Evolutionary conservation across 768 basidiomycete genomes (phyloP), one percentile per base, ranked within the genome.

Genomic region (Rhizopogon vinicolor): DNA sequence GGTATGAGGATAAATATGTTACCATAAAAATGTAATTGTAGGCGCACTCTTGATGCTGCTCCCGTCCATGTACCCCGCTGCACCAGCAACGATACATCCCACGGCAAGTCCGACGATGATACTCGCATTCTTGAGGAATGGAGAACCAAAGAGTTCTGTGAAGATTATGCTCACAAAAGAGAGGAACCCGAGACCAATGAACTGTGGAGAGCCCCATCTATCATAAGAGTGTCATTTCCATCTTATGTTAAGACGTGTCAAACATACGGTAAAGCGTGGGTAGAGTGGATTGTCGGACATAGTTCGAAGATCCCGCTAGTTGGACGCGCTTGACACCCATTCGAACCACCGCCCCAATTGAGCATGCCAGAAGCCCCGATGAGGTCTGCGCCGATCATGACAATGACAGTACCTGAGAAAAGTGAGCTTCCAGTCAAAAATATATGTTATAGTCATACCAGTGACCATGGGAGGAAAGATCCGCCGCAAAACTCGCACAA

Each of bases 291-390:
- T 12, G 79, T 84, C 0, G 89, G 91, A 61, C 91, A 94, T 1
- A 90, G 73, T 54, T 74, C 67, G 66, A 89, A 92, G 53, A 87
- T 78, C 1, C 89, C 87, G 7, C 75, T 79, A 3, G 73, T 72
- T 1, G 88, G 89, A n/a, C 82, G 77, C 3, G 57, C 58, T 45
- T 76, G 71, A 65, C 91, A 94, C 55, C 78, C 78, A 58, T 89
- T 91, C 7, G 86, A 84, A 14, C 91, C 91, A 33, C 91, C 91
- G 41, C 86, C 91, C 91, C 91, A 94, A 68, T 91, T 84, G 9
- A 79, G 78, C 43, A 87, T 81, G 3, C 91, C 91, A 7, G 86
- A 88, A 1, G 75, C 71, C 41, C 89, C 90, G 51, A 93, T 78
- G 35, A 93, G 79, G 0, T 85, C 85, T 0, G 86, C 84, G 3